Base-by-base conservation (phyloP, 2,329 filamentous ascomycete species). In the Gremmenia infestans region DNA sequence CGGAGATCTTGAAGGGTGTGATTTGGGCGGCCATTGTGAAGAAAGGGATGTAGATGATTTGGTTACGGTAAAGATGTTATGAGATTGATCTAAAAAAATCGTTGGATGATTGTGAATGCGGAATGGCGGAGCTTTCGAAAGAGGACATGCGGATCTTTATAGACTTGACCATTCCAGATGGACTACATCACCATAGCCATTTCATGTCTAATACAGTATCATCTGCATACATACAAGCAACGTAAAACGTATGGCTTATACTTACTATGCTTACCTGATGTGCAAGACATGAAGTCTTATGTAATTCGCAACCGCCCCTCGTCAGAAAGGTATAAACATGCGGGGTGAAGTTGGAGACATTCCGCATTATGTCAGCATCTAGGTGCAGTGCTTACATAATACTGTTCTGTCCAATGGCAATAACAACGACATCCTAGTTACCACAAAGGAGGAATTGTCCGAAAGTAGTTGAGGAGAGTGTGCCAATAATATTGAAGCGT, bases 1-100 rank as follows among this genome's bases (percentile, higher is more conserved):
- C 19, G 5, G 51, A 54, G 32, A 57, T 57, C 35, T 57, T 48
- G 51, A 40, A 57, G 25, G 51, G 55, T 19, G 17, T 54, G 46
- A 56, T 53, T 39, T 39, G 15, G 25, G 54, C 28, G n/a, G 15
- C 23, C 54, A 56, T 56, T 14, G 12, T 52, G 15, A 28, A 28
- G 17, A 23, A 19, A 19, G 17, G 7, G 6, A 14, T 32, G 19
- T 14, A 8, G 40, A 37, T 9, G 43, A 9, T 42, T 47, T 7
- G 12, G 40, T 14, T n/a, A 37, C 4, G 4, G 35, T 28, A 23
- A 11, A 5, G 15, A 32, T 46, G 28, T 19, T 39, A 46, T 25
- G n/a, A 12, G 15, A 19, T 43, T 32, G 39, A 45, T 23, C 6
- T 54, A 2, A 8, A 36, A 5, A 6, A 43, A 11, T 22, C 19